phyloP scores from a whole-genome alignment of 2,329 filamentous ascomycete genomes.

The Fusarium tanahbumbuense region DNA sequence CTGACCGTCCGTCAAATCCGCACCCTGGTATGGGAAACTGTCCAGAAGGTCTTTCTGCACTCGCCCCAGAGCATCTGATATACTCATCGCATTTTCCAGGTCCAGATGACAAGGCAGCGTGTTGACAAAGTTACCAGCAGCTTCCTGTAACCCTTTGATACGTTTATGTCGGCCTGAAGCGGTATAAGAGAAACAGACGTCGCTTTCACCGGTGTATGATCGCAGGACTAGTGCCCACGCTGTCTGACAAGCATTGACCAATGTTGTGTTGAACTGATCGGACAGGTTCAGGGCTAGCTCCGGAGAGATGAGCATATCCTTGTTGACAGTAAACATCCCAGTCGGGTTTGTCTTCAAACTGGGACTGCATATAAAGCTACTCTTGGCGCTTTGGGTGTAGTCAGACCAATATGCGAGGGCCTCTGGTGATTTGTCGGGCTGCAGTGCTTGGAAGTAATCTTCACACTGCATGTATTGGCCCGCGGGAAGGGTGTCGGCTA shows the following conservation, averaged over 20 bases:
- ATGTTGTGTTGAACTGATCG: neutral
- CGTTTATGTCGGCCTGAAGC: no score
- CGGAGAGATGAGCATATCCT: no score
- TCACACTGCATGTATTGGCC: neutral
- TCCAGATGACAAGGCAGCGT: no score
- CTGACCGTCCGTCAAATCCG: no score
- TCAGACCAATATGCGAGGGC: neutral
- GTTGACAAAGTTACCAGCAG: no score
- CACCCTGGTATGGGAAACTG: no score
- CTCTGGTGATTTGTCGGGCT: neutral
- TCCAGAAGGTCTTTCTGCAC: no score
- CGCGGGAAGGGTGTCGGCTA: neutral
- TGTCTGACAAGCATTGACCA: conserved; percentile 1
- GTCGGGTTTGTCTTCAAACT: neutral
- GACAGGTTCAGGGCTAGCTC: no score
- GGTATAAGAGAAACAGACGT: conserved; percentile 3
- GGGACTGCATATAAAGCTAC: no score
- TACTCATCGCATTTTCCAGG: no score
- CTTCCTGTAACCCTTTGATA: no score
- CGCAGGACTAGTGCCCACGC: conserved; percentile 9
- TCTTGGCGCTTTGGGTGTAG: neutral
- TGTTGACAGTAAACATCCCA: neutral
- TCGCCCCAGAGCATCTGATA: no score
- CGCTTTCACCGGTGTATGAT: conserved; percentile 1
- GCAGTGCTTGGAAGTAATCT: neutral